Evolutionary conservation across 2,329 filamentous ascomycete genomes (phyloP), one percentile per base, ranked within the genome.

Genomic region (Aspergillus fumigatus): DNA sequence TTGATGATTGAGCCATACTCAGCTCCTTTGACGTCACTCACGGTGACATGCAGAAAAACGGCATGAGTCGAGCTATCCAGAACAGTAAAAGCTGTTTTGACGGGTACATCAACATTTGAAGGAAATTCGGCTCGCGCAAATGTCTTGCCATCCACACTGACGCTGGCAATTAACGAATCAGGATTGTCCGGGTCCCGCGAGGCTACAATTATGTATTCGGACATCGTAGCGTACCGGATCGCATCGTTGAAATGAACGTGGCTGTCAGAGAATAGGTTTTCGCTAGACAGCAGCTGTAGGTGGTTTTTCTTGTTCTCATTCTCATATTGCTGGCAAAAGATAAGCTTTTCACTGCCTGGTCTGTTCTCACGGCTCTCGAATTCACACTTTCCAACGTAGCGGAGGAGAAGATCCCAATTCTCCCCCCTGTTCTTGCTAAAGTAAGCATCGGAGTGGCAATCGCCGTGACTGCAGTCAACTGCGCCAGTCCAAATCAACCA

Each of bases 41-140:
- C 90, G 0, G 89, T 92, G 49, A 97, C 93, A 68, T 97, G 95
- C 56, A 99, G 77, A 75, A 97, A 97, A 57, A 99, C 83, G 1
- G 94, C 89, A 73, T 97, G 93, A 0, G 92, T 96, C 1, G 91
- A 94, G 74, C 92, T 97, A 71, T 97, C 92, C 29, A 99, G 81
- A 3, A 97, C 90, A 0, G 94, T 99, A 74, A 97, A 99, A 26
- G 87, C 89, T 63, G 86, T 86, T 69, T 93, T 85, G 66, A 91
- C 86, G 17, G 85, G 81, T 40, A 94, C 86, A 55, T 89, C 79
- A 70, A 97, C 91, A 69, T 94, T 93, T 61, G 83, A 82, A 1
- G 94, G 95, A 76, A 97, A 97, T 52, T 88, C 82, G 11, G 92
- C 92, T 59, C 88, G 81, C 0, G 93, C 92, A 66, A 94, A 99